A percentile compares a stretch with the other conserved stretches of the same genome.
Evolutionary conservation across 352 stramenopile genomes (phyloP).

Genomic region (Achlya hypogyna): DNA sequence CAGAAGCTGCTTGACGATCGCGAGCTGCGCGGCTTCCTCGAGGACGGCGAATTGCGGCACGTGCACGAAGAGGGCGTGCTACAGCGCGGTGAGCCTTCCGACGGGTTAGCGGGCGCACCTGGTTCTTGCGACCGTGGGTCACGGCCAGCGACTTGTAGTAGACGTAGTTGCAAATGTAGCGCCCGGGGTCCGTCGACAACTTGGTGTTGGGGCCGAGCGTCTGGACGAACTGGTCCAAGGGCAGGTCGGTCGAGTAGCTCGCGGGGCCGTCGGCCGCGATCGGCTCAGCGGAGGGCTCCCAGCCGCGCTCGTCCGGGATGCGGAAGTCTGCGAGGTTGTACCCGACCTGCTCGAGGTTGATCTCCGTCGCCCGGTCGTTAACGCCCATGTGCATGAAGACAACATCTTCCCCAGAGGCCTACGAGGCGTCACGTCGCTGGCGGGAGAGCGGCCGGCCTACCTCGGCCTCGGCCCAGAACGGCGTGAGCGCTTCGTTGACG

Average conservation of each 20-base stretch:
- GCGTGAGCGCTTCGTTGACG: slow-evolving; percentile 24
- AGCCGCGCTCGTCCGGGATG: slow-evolving; percentile 71
- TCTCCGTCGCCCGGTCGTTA: slow-evolving; percentile 30
- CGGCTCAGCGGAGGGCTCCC: slow-evolving; percentile 39
- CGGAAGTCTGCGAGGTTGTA: slow-evolving; percentile 78
- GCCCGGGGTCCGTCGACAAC: slow-evolving; percentile 62
- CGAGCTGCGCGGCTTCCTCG: slow-evolving; percentile 47
- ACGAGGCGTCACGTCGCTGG: background rate
- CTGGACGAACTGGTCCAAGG: slow-evolving; percentile 45
- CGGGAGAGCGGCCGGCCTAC: slow-evolving; percentile 17
- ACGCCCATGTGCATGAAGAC: slow-evolving; percentile 74
- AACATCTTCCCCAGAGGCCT: slow-evolving; percentile 40
- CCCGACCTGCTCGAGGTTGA: slow-evolving; percentile 53
- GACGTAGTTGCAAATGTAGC: slow-evolving; percentile 83
- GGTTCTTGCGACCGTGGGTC: slow-evolving; percentile 33
- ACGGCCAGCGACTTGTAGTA: slow-evolving; percentile 74
- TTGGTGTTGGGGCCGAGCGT: slow-evolving; percentile 24
- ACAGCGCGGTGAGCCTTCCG: slow-evolving; percentile 22
- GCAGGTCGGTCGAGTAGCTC: slow-evolving; percentile 40
- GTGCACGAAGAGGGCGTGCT: slow-evolving; percentile 67
- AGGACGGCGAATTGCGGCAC: slow-evolving; percentile 57
- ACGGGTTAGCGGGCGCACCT: slow-evolving; percentile 10
- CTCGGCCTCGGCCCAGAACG: slow-evolving; percentile 31
- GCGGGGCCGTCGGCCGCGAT: slow-evolving; percentile 41
- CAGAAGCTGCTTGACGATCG: slow-evolving; percentile 31